Percentiles rank a stretch among this genome's conserved stretches.
phyloP scores from a whole-genome alignment of 768 basidiomycete genomes.

The Termitomyces heimii region DNA sequence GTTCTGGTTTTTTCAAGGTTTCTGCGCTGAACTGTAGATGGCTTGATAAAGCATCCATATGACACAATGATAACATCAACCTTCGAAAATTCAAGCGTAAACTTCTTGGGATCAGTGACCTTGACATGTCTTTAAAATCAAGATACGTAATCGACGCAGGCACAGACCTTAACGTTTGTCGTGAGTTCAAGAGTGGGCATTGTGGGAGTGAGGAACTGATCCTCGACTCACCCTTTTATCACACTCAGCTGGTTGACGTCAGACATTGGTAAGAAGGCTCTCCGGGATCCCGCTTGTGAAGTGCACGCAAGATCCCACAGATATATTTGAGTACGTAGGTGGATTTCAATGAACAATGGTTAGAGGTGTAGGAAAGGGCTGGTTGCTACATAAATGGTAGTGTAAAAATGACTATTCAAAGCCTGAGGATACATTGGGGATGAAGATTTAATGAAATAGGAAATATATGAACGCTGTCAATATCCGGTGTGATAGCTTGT shows the following conservation, averaged over 20 bases:
- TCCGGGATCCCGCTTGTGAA: neutral
- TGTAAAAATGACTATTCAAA: neutral
- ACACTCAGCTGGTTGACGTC: neutral
- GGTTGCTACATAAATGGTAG: neutral
- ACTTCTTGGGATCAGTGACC: constrained; percentile 34
- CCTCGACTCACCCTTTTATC: neutral
- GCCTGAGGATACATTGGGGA: neutral
- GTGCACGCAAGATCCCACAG: neutral
- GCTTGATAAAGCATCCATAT: neutral
- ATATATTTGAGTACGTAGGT: neutral
- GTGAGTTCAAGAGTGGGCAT: constrained; percentile 39
- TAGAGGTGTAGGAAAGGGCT: neutral
- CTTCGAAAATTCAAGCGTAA: constrained; percentile 52
- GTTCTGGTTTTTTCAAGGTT: constrained; percentile 48
- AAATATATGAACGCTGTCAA: neutral
- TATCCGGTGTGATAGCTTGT: neutral
- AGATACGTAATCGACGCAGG: neutral
- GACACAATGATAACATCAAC: constrained; percentile 21
- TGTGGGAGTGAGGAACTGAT: neutral
- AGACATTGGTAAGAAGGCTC: neutral
- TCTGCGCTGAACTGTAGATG: constrained; percentile 42
- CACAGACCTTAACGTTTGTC: constrained; percentile 36
- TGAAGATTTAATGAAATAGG: neutral
- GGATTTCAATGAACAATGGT: neutral
- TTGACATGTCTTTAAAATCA: neutral